phyloP scores from a whole-genome alignment of 805 yeast genomes.

The Schwanniomyces vanrijiae region DNA sequence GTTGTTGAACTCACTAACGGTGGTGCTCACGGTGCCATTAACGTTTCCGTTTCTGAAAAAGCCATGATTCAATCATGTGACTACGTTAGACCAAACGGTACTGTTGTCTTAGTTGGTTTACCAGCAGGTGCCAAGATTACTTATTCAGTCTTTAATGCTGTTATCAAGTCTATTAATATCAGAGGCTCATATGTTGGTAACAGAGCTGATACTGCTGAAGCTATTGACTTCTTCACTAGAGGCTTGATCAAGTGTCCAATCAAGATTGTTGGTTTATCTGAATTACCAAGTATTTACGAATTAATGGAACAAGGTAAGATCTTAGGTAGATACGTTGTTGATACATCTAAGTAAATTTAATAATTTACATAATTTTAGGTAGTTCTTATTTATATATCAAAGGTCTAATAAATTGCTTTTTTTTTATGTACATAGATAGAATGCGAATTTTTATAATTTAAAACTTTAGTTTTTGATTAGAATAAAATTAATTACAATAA shows the following conservation, averaged over 20 bases:
- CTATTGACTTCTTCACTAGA: conserved; percentile 69
- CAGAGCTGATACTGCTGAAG: conserved; percentile 84
- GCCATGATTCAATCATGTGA: conserved; percentile 64
- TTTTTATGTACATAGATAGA: not conserved
- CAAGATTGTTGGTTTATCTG: conserved; percentile 73
- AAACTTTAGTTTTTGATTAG: no score
- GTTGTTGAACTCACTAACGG: conserved; percentile 61
- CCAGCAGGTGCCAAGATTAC: conserved; percentile 77
- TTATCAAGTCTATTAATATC: conserved; percentile 68
- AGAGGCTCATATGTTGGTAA: conserved; percentile 87
- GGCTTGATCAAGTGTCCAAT: conserved; percentile 74
- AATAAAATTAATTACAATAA: not conserved
- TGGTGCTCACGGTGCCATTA: conserved; percentile 76
- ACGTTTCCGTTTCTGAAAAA: conserved; percentile 70
- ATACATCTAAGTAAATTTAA: conserved; percentile 54
- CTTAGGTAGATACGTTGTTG: conserved; percentile 87
- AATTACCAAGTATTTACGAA: conserved; percentile 65
- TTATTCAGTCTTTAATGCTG: conserved; percentile 71
- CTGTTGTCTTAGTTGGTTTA: conserved; percentile 56
- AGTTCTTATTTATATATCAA: not conserved
- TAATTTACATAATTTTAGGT: not conserved
- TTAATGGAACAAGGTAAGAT: conserved; percentile 84
- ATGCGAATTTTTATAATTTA: no score
- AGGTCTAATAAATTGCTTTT: no score
- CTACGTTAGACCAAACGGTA: conserved; percentile 39